These are phyloP conservation scores for Phoma sp. DNA, from an alignment of 2,329 filamentous ascomycete genomes.

Conservation along the genomic window DNA sequence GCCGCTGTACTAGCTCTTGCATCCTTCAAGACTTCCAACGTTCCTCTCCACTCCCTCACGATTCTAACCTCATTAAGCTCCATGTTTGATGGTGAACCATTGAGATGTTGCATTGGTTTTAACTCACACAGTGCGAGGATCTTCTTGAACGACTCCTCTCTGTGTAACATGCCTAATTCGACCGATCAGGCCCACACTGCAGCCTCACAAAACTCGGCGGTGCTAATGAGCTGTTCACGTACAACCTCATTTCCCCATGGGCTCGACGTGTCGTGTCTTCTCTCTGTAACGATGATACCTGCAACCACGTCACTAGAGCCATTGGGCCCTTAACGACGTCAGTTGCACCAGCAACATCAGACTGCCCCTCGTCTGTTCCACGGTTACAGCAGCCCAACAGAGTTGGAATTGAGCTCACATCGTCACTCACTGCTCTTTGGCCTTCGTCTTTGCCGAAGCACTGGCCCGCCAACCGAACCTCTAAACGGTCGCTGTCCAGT, in stretches of 20 bases:
- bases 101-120: not conserved
- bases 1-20: constrained; percentile 6
- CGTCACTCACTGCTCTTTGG: not conserved
- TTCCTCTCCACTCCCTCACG: not conserved
- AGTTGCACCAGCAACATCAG: constrained; percentile 2
- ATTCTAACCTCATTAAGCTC: not conserved
- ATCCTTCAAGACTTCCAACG: constrained; percentile 9
- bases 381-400: constrained; percentile 1
- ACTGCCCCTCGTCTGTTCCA: constrained; percentile 5
- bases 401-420: not conserved
- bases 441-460: not conserved
- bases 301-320: not conserved
- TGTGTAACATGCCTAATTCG: constrained; percentile 6
- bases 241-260: constrained; percentile 5
- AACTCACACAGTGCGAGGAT: not conserved
- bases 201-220: not conserved
- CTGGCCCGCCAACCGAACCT: not conserved
- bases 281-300: not conserved
- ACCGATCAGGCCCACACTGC: constrained; percentile 7
- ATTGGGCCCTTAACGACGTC: not conserved
- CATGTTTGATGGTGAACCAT: not conserved
- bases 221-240: constrained; percentile 9
- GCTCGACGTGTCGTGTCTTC: constrained; percentile 2
- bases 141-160: no score
- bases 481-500: not conserved